Evolutionary conservation across 495 filamentous ascomycete species (phyloP).

Genomic region (Aspergillus funiculosus): DNA sequence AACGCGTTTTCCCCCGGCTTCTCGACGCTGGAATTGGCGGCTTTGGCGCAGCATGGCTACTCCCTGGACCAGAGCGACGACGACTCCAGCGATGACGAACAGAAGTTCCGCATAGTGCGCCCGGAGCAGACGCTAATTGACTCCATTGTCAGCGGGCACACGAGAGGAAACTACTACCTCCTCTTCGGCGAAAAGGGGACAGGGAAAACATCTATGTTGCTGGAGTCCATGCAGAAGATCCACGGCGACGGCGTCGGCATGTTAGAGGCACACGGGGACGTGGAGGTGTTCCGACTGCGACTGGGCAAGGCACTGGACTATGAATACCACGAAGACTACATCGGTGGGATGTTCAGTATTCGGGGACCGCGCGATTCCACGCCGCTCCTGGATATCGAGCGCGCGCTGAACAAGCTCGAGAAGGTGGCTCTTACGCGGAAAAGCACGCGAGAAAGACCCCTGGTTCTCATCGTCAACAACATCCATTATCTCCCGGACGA

Average conservation of each 20-base stretch:
- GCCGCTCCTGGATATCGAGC: conserved; percentile 86
- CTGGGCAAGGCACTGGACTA: conserved; percentile 91
- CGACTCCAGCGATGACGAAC: background rate
- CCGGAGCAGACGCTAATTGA: conserved; percentile 73
- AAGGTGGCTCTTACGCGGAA: conserved; percentile 79
- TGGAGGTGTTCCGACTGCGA: conserved; percentile 88
- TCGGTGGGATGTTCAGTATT: conserved; percentile 93
- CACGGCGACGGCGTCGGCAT: conserved; percentile 81
- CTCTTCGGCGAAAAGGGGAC: conserved; percentile 94
- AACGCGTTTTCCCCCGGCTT: conserved; percentile 78
- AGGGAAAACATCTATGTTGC: conserved; percentile 93
- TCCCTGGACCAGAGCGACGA: background rate
- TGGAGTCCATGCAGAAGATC: conserved; percentile 87
- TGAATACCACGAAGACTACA: conserved; percentile 83
- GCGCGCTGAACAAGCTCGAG: conserved; percentile 94
- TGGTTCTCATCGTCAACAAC: conserved; percentile 85
- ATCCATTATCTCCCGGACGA: conserved; percentile 86
- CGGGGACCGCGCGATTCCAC: conserved; percentile 89
- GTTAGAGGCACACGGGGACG: conserved; percentile 92
- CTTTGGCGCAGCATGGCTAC: conserved; percentile 44
- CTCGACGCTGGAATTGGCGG: conserved; percentile 73
- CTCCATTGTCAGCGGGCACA: conserved; percentile 62
- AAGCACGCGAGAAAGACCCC: conserved; percentile 51
- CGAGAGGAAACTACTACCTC: conserved; percentile 78
- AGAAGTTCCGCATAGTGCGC: background rate